Percentiles rank a stretch among this genome's conserved stretches.
Conservation (phyloP, 2,329 filamentous ascomycete species). For the Ophiostoma triangulosporum region DNA sequence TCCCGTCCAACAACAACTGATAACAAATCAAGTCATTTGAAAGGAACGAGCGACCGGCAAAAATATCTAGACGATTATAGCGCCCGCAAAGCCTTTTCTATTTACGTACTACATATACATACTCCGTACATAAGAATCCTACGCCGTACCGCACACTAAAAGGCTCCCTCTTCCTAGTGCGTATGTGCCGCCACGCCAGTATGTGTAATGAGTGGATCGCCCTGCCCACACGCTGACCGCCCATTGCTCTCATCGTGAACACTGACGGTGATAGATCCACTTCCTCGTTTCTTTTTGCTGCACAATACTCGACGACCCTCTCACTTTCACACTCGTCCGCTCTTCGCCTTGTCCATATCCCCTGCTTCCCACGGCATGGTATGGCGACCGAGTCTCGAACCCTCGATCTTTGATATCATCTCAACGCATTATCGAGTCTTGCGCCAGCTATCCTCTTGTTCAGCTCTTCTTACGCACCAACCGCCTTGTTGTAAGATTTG, state of each 20-base stretch:
- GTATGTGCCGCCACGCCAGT: too few relatives aligned
- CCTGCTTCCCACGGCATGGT: neutral
- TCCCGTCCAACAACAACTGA: neutral
- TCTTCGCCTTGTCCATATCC: neutral
- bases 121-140: too few relatives aligned
- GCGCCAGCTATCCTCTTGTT: too few relatives aligned
- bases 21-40: neutral
- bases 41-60: neutral
- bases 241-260: slow-evolving; percentile 7
- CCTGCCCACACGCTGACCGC: slow-evolving; percentile 6
- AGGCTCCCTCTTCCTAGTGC: neutral
- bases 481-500: neutral
- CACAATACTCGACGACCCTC: neutral
- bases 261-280: neutral
- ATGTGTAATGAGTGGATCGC: neutral
- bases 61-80: neutral
- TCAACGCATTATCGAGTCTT: too few relatives aligned
- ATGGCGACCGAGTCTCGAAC: neutral
- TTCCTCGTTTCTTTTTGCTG: neutral
- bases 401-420: neutral
- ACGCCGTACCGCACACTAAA: too few relatives aligned
- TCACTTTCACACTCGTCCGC: neutral
- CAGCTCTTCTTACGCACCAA: neutral
- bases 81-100: too few relatives aligned
- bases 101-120: too few relatives aligned